Percentiles rank a stretch among this genome's conserved stretches.
phyloP scores from a whole-genome alignment of 768 basidiomycete species.

The Symmetrospora coprosmae region DNA sequence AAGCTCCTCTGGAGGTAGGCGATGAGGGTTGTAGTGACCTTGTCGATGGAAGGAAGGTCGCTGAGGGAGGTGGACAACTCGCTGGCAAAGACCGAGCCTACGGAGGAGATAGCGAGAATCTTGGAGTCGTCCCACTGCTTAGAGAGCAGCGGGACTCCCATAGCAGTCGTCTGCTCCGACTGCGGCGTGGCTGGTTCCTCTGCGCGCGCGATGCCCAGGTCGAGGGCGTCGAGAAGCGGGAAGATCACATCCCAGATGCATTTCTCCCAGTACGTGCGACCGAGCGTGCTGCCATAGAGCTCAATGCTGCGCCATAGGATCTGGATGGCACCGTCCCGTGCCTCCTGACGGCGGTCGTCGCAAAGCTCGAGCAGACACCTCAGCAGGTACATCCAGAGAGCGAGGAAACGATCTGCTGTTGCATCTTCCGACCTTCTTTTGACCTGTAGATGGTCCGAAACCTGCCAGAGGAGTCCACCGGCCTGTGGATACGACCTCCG shows the following conservation, averaged over 20 bases:
- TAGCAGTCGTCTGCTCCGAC: conserved; percentile 1
- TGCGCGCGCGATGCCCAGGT: conserved; percentile 43
- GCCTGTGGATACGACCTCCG: conserved; percentile 38
- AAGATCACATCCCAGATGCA: conserved; percentile 85
- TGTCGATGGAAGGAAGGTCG: conserved; percentile 52
- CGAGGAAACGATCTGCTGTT: conserved; percentile 54
- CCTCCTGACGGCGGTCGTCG: conserved; percentile 67
- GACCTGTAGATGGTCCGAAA: conserved; percentile 85
- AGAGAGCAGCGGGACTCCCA: conserved; percentile 16
- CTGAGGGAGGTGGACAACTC: conserved; percentile 64
- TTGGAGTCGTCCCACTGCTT: conserved; percentile 78
- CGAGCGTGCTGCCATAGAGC: conserved; percentile 76
- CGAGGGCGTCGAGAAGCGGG: conserved; percentile 55
- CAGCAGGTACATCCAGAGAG: conserved; percentile 86
- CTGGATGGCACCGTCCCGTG: conserved; percentile 84
- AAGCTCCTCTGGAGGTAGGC: conserved; percentile 57
- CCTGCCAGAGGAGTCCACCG: conserved; percentile 83
- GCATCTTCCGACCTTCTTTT: conserved; percentile 48
- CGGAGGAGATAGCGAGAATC: conserved; percentile 65
- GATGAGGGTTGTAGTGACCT: conserved; percentile 64
- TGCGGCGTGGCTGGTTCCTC: conserved; percentile 40
- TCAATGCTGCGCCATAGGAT: conserved; percentile 87
- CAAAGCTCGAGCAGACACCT: conserved; percentile 69
- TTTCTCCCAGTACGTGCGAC: conserved; percentile 68
- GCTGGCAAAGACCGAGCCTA: conserved; percentile 67